These are phyloP conservation scores for Thelonectria blattea DNA, from an alignment of 2,329 filamentous ascomycete genomes.

Conservation along the genomic window DNA sequence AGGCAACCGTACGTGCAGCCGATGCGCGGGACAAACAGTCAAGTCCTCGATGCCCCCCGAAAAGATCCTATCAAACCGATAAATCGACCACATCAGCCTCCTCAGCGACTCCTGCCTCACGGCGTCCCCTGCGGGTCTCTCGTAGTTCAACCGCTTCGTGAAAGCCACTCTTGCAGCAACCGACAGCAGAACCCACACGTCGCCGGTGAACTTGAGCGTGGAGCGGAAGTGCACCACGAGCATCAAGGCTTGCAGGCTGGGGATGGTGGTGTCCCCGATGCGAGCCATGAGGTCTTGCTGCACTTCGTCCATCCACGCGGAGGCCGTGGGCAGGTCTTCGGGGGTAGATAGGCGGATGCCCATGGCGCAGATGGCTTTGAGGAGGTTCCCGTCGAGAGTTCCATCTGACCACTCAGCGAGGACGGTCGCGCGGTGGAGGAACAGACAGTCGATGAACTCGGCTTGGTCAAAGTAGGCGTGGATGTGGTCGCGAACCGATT, in stretches of 20 bases:
- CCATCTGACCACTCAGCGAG: slow-evolving; percentile 36
- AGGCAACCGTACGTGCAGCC: slow-evolving; percentile 36
- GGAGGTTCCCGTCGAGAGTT: slow-evolving; percentile 24
- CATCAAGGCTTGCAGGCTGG: slow-evolving; percentile 31
- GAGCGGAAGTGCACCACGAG: slow-evolving; percentile 31
- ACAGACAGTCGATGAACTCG: slow-evolving; percentile 25
- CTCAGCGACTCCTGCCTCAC: slow-evolving; percentile 35
- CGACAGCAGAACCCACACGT: slow-evolving; percentile 34
- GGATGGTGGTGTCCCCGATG: slow-evolving; percentile 17
- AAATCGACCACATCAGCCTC: slow-evolving; percentile 39
- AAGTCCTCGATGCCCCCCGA: slow-evolving; percentile 40
- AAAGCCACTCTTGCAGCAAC: slow-evolving; percentile 36
- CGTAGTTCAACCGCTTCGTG: slow-evolving; percentile 37
- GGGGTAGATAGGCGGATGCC: background rate
- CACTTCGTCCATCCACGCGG: slow-evolving; percentile 32
- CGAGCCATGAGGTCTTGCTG: slow-evolving; percentile 16
- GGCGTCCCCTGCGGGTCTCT: slow-evolving; percentile 22
- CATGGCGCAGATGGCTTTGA: slow-evolving; percentile 33
- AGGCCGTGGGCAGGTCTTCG: background rate
- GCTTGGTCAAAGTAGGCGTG: slow-evolving; percentile 35
- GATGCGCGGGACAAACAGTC: slow-evolving; percentile 31
- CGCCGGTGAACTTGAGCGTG: slow-evolving; percentile 2
- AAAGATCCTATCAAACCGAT: slow-evolving; percentile 32
- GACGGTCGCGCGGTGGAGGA: slow-evolving; percentile 32
- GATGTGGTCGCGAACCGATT: slow-evolving; percentile 16